Conservation (phyloP, 768 basidiomycete genomes). For the Mycena haematopus region DNA sequence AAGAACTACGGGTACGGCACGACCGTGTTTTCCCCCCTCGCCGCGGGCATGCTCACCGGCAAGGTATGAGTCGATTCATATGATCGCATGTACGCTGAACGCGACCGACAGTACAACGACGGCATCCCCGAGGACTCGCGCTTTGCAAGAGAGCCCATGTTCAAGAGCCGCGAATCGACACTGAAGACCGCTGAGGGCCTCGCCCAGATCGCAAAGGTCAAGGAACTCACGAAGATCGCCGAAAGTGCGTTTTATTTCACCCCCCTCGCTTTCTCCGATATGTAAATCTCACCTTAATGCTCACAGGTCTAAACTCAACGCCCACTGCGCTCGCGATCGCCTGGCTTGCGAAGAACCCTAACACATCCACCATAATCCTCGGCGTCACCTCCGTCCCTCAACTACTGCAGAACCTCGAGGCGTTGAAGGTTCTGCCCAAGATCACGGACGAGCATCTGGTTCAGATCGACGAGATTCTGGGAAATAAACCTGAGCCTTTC, state of each 20-base stretch:
- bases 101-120: constrained; percentile 37
- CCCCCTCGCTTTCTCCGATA: not conserved
- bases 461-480: constrained; percentile 72
- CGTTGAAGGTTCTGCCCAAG: constrained; percentile 75
- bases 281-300: not conserved
- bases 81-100: constrained; percentile 26
- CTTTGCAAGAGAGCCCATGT: constrained; percentile 61
- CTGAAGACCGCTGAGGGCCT: constrained; percentile 44
- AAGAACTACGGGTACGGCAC: constrained; percentile 73
- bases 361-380: constrained; percentile 70
- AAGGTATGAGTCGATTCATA: constrained; percentile 52
- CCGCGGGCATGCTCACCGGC: constrained; percentile 77
- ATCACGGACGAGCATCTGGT: constrained; percentile 68
- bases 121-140: constrained; percentile 63
- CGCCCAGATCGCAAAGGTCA: constrained; percentile 70
- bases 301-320: constrained; percentile 60
- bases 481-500: constrained; percentile 62
- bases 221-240: constrained; percentile 71
- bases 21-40: constrained; percentile 79
- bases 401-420: constrained; percentile 70
- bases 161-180: constrained; percentile 59
- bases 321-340: constrained; percentile 76
- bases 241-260: constrained; percentile 44
- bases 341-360: constrained; percentile 73
- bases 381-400: constrained; percentile 71